phyloP scores from a whole-genome alignment of 2,329 filamentous ascomycete species.

The Metarhizium robertsii region DNA sequence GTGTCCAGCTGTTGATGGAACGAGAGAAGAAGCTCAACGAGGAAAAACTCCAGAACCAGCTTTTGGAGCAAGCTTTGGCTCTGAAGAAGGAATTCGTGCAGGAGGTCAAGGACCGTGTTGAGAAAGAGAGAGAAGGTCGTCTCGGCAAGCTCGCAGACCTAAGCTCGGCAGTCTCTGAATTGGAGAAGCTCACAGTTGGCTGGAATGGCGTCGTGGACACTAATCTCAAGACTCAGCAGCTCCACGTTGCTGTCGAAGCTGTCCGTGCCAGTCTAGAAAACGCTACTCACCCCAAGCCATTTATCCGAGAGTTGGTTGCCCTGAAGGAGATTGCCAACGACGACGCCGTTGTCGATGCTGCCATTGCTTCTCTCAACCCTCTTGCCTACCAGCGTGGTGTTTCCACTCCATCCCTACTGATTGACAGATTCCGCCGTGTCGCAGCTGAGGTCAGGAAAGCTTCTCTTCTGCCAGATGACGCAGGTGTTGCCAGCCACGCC shows the following conservation, averaged over 20 bases:
- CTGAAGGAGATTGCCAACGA: conserved; percentile 84
- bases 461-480: conserved; percentile 81
- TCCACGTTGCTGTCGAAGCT: conserved; percentile 91
- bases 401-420: conserved; percentile 71
- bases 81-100: conserved; percentile 77
- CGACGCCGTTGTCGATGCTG: conserved; percentile 80
- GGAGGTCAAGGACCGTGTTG: conserved; percentile 72
- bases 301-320: conserved; percentile 85
- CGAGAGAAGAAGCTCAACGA: conserved; percentile 73
- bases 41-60: conserved; percentile 71
- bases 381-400: conserved; percentile 88
- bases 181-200: conserved; percentile 77
- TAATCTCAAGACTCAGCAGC: conserved; percentile 89
- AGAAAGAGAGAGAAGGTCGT: conserved; percentile 78
- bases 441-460: conserved; percentile 91
- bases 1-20: conserved; percentile 69
- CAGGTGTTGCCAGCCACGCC: conserved; percentile 88
- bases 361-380: conserved; percentile 94
- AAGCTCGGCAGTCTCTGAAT: conserved; percentile 64
- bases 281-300: conserved; percentile 63
- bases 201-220: conserved; percentile 88
- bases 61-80: conserved; percentile 82
- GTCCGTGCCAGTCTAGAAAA: conserved; percentile 77
- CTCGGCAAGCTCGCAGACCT: conserved; percentile 80
- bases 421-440: conserved; percentile 93